Conservation (phyloP, 2,329 filamentous ascomycete species). For the Fonsecaea pugnacius region DNA sequence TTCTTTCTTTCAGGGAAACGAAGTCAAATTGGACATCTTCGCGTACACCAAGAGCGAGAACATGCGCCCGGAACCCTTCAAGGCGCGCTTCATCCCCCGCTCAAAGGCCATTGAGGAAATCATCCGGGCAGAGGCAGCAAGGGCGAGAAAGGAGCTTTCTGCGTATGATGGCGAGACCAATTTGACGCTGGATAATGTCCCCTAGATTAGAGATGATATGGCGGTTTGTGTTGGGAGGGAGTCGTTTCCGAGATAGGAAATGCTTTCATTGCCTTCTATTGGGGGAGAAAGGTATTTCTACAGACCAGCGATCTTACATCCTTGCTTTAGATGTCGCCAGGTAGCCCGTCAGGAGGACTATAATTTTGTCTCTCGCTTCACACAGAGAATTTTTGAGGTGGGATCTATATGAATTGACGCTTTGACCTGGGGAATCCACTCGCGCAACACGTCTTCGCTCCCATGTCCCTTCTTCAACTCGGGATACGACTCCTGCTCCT, state of each 20-base stretch:
- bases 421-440: conserved; percentile 20
- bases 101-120: conserved; percentile 21
- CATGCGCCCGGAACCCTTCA: conserved; percentile 28
- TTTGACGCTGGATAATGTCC: conserved; percentile 29
- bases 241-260: no score
- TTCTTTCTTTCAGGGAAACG: conserved; percentile 14
- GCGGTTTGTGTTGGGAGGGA: not conserved
- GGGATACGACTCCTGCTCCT: conserved; percentile 23
- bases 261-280: no score
- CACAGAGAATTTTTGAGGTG: conserved; percentile 5
- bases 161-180: conserved; percentile 30
- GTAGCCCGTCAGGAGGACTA: not conserved
- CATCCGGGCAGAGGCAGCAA: conserved; percentile 21
- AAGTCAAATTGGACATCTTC: conserved; percentile 28
- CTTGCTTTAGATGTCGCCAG: not conserved
- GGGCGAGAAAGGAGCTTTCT: conserved; percentile 22
- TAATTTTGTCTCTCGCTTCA: conserved; percentile 14
- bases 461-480: conserved; percentile 27
- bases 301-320: not conserved
- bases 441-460: conserved; percentile 16
- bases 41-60: conserved; percentile 30
- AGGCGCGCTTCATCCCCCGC: conserved; percentile 27
- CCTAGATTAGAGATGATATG: not conserved
- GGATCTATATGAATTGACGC: conserved; percentile 16
- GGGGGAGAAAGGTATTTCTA: no score